Evolutionary conservation across 163 green algal genomes (phyloP).

Genomic region (Prototheca cutis): DNA sequence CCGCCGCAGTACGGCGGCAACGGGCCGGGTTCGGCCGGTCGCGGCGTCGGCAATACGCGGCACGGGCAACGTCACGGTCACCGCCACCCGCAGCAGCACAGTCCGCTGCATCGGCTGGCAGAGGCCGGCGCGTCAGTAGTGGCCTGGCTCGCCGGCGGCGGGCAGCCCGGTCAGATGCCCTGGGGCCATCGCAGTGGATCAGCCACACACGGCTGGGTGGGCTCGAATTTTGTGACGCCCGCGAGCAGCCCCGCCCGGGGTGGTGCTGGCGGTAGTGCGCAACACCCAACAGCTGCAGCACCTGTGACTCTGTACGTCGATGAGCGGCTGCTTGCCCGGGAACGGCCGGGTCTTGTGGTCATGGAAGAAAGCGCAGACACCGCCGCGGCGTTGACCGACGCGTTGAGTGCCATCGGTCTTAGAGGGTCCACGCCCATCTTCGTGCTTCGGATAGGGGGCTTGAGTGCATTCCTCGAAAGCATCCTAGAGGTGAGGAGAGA

Average conservation of each 20-base stretch:
- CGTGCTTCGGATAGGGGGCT: conserved; percentile 15
- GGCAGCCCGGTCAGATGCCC: too few species aligned
- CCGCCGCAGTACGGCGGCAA: too few species aligned
- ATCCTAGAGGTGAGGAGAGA: conserved; percentile 64
- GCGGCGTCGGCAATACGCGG: too few species aligned
- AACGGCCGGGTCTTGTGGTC: conserved; percentile 46
- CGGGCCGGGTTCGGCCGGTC: too few species aligned
- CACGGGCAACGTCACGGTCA: too few species aligned
- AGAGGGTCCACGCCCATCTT: conserved; percentile 16
- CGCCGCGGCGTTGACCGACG: conserved; percentile 16
- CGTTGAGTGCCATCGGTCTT: conserved; percentile 43
- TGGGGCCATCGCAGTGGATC: too few species aligned
- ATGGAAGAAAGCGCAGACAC: conserved; percentile 7
- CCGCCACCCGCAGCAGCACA: too few species aligned
- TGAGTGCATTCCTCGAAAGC: conserved; percentile 48
- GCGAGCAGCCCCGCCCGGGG: too few species aligned
- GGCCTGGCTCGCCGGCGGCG: background rate
- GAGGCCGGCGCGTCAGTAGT: background rate
- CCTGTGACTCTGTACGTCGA: conserved; percentile 18
- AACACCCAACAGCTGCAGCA: background rate
- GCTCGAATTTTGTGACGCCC: too few species aligned
- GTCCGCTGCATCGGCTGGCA: too few species aligned
- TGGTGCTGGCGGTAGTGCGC: too few species aligned
- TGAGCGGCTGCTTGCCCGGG: conserved; percentile 23
- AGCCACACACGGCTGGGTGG: too few species aligned